Evolutionary conservation across 352 stramenopile species (phyloP), one percentile per base, ranked within the genome.

Genomic region (Phytophthora cryptogea): DNA sequence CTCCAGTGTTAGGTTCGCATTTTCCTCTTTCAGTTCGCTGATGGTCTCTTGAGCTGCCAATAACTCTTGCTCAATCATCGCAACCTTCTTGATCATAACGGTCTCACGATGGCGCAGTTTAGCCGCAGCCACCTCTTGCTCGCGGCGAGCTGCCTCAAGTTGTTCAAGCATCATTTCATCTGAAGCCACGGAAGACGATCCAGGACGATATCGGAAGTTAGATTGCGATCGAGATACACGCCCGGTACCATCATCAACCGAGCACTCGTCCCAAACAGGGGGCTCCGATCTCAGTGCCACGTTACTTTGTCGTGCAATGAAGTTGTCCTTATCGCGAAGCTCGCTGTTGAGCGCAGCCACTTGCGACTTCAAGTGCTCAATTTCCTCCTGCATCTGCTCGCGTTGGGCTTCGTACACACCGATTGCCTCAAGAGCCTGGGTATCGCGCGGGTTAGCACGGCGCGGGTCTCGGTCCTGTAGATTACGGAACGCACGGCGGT

Each of bases 281-380:
- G 68, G 31, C 17, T 78, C 58, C 3, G 43, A 52, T 39, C 66
- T 74, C 37, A 59, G 36, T 2, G 52, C 51, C 37, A 54, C 28
- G 46, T 23, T 56, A 49, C 54, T 28, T 14, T 73, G 68, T 27
- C 82, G 68, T 0, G 84, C 69, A 23, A 92, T 82, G 33, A 63
- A 75, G 51, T 92, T 93, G 9, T 91, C 82, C 37, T 92, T 92
- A 61, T 93, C 83, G 4, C 84, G 78, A 30, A 95, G 58, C 40
- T 95, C 86, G 16, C 71, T 75, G 40, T 88, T 92, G 3, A 92
- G 61, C 2, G 71, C 64, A 8, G 69, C 61, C 2, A 96, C 71
- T 14, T 94, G 83, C 8, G 33, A 68, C 20, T 80, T 87, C 26
- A 96, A 48, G 1, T 80, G 47, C 0, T 87, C 71, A 28, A 92